Evolutionary conservation across 2,329 filamentous ascomycete species (phyloP).

Genomic region (Talaromyces marneffei): DNA sequence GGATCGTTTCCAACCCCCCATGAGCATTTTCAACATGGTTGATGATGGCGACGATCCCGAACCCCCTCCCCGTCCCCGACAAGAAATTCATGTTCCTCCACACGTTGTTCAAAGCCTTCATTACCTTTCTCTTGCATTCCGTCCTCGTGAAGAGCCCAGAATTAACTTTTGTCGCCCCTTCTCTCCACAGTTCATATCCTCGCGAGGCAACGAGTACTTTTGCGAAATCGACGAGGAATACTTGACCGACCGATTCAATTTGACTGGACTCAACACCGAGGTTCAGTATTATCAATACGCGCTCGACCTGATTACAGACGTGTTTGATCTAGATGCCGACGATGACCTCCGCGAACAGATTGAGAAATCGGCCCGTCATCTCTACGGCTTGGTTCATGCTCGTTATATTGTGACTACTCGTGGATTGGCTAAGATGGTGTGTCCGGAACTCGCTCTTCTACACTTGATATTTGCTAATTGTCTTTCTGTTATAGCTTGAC

Average conservation of each 20-base stretch:
- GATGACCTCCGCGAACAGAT: slow-evolving; percentile 98
- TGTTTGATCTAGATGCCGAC: slow-evolving; percentile 97
- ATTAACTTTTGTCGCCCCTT: slow-evolving; percentile 15
- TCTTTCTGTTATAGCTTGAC: slow-evolving; percentile 61
- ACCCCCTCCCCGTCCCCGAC: slow-evolving; percentile 2
- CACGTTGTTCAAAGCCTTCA: slow-evolving; percentile 6
- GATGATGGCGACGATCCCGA: background rate
- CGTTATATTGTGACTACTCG: slow-evolving; percentile 95
- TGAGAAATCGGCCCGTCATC: slow-evolving; percentile 90
- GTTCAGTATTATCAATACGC: slow-evolving; percentile 99
- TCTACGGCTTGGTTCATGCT: slow-evolving; percentile 94
- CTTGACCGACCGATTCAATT: slow-evolving; percentile 93
- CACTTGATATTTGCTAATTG: slow-evolving; percentile 10
- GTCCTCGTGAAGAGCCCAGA: slow-evolving; percentile 4
- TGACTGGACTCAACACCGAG: slow-evolving; percentile 93
- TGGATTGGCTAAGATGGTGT: slow-evolving; percentile 91
- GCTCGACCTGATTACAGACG: slow-evolving; percentile 91
- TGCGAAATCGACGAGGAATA: slow-evolving; percentile 99
- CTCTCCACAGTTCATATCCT: slow-evolving; percentile 81
- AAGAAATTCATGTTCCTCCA: background rate
- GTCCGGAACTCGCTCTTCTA: slow-evolving; percentile 20
- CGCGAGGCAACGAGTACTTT: slow-evolving; percentile 96
- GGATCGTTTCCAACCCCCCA: background rate
- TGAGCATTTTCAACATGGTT: slow-evolving; percentile 10
- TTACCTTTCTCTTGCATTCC: slow-evolving; percentile 13